Evolutionary conservation across 1,284 basidiomycete genomes (phyloP), one percentile per base, ranked within the genome.

Genomic region (Malassezia furfur): DNA sequence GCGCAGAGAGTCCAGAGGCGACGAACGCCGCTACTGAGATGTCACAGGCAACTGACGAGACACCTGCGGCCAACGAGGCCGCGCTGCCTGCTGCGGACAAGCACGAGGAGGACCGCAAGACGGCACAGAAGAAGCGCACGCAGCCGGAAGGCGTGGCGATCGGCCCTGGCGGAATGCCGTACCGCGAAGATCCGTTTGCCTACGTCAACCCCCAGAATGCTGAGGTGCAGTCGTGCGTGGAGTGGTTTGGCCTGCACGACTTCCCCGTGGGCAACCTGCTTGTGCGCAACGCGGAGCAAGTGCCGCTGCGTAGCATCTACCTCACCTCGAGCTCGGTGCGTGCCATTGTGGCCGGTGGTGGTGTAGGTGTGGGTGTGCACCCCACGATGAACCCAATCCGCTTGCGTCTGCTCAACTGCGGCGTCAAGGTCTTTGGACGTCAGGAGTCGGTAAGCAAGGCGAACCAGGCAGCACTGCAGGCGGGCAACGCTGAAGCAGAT

Each of bases 361-460:
- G 69, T 0, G 62, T 61, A 10, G 68, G 67, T 22, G 52, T 54
- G 12, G 63, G 61, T 32, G 59, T 60, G 40, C 69, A 72, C 50
- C 67, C 64, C 17, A 58, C 61, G 47, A 59, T 66, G 61, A 73
- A 91, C 75, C 91, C 86, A 72, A 82, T 83, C 37, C 83, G 85
- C 25, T 80, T 96, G 54, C 84, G 94, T 2, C 82, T 98, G 55
- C 85, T 93, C 67, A 85, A 87, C 32, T 86, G 87, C 39, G 94
- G 94, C 31, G 89, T 91, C 54, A 94, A 94, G 76, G 71, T 79
- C 15, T 81, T 84, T 61, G 78, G 78, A 4, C 76, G 81, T 28
- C 81, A 83, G 68, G 82, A 82, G 60, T 76, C 76, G 19, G 66
- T 70, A 48, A 76, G 78, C 31, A 72, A 74, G 22, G 68, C 48